Evolutionary conservation across 345 rosid genomes (phyloP).

Genomic region (Eucalyptus cloeziana): DNA sequence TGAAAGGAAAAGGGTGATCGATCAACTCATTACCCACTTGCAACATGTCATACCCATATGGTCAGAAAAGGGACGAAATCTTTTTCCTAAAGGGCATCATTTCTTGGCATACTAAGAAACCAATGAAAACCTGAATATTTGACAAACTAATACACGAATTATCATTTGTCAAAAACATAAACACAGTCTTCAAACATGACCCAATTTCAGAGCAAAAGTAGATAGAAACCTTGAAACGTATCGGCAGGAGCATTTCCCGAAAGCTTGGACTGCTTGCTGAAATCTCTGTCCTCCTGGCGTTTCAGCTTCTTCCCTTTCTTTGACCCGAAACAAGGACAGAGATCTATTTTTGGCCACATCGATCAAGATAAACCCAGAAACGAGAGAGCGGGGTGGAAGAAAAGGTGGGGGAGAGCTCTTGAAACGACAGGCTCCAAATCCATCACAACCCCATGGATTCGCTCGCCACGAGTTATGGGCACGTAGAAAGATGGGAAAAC

Average conservation of each 20-base stretch:
- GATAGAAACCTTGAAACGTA: background rate
- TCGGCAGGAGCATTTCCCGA: background rate
- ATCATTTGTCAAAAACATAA: background rate
- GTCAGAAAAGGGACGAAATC: background rate
- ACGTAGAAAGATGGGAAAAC: background rate
- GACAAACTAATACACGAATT: background rate
- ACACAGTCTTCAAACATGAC: background rate
- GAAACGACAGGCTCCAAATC: background rate
- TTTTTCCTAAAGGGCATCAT: background rate
- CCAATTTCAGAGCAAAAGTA: background rate
- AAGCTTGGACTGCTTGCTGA: background rate
- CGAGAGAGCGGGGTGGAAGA: background rate
- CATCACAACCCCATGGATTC: background rate
- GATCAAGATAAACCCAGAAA: background rate
- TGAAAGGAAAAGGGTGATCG: background rate
- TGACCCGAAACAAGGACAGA: conserved; percentile 42
- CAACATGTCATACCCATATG: background rate
- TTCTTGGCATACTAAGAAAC: background rate
- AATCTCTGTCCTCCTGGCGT: background rate
- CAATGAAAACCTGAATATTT: background rate
- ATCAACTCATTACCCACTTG: background rate
- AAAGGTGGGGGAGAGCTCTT: background rate
- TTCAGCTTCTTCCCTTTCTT: conserved; percentile 3
- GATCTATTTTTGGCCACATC: conserved; percentile 9
- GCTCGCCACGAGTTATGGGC: background rate